Evolutionary conservation across 805 yeast species (phyloP).

Genomic region (Suhomyces faveliae): DNA sequence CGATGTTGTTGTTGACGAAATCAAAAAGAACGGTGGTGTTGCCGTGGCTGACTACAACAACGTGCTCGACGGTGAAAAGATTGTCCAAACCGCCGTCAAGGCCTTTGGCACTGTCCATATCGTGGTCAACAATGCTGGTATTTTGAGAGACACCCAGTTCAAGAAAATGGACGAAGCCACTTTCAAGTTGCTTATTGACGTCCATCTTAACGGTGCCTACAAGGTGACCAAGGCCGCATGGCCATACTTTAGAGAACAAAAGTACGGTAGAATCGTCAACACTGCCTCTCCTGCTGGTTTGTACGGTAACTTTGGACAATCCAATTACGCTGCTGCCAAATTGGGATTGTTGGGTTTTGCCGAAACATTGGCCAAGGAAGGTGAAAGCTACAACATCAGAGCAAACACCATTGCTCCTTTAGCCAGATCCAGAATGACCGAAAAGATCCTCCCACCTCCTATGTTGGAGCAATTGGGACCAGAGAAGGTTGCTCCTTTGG

Average conservation of each 20-base stretch:
- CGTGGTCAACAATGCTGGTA: slow-evolving; percentile 92
- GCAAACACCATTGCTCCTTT: slow-evolving; percentile 91
- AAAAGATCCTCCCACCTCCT: slow-evolving; percentile 81
- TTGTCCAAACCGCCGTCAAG: slow-evolving; percentile 81
- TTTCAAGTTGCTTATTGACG: slow-evolving; percentile 76
- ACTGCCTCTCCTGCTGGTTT: slow-evolving; percentile 98
- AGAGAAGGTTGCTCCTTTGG: slow-evolving; percentile 89
- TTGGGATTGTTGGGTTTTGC: slow-evolving; percentile 86
- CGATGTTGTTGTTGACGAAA: slow-evolving; percentile 85
- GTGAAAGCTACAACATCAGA: slow-evolving; percentile 75
- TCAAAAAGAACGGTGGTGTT: slow-evolving; percentile 67
- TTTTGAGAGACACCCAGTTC: slow-evolving; percentile 82
- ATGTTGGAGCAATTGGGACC: slow-evolving; percentile 78
- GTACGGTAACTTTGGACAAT: slow-evolving; percentile 95
- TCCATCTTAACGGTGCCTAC: slow-evolving; percentile 88
- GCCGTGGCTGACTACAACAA: slow-evolving; percentile 96
- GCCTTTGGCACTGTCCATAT: slow-evolving; percentile 87
- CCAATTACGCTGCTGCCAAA: slow-evolving; percentile 93
- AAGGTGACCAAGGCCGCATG: slow-evolving; percentile 86
- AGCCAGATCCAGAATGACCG: slow-evolving; percentile 96
- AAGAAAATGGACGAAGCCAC: slow-evolving; percentile 82
- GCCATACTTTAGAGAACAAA: slow-evolving; percentile 83
- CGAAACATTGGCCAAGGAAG: slow-evolving; percentile 94
- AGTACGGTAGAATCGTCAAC: slow-evolving; percentile 84
- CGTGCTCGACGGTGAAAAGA: slow-evolving; percentile 79